Evolutionary conservation across 2,329 filamentous ascomycete species (phyloP).

Genomic region (Aspergillus japonicus): DNA sequence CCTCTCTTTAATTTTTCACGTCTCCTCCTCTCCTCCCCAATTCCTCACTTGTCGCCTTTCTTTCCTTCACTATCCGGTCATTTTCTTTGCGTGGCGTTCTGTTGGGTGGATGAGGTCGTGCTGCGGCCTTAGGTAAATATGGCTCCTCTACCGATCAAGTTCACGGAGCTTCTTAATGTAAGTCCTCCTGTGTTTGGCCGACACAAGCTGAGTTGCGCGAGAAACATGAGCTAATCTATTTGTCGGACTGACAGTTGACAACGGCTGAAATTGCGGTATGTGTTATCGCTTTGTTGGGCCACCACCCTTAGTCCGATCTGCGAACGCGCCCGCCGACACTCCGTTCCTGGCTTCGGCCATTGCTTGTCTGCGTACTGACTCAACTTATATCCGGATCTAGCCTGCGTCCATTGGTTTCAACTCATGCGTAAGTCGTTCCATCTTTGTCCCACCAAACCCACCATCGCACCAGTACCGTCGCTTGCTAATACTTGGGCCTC

Average conservation of each 20-base stretch:
- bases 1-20: slow-evolving; percentile 21
- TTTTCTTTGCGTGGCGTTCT: slow-evolving; percentile 39
- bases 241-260: slow-evolving; percentile 46
- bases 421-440: slow-evolving; percentile 66
- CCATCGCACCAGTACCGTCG: neutral
- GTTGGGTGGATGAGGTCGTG: slow-evolving; percentile 44
- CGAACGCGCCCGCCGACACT: slow-evolving; percentile 12
- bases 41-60: slow-evolving; percentile 18
- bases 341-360: neutral
- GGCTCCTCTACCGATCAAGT: slow-evolving; percentile 80
- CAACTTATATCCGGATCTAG: slow-evolving; percentile 45
- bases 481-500: slow-evolving; percentile 22
- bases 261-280: slow-evolving; percentile 55
- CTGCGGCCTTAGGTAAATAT: slow-evolving; percentile 48
- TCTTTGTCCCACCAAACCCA: neutral
- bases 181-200: slow-evolving; percentile 36
- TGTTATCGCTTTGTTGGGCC: slow-evolving; percentile 21
- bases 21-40: slow-evolving; percentile 10
- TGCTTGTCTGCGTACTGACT: slow-evolving; percentile 19
- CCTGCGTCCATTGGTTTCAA: slow-evolving; percentile 78
- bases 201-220: neutral
- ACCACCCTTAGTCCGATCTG: slow-evolving; percentile 9
- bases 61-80: slow-evolving; percentile 21
- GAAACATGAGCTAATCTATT: slow-evolving; percentile 33
- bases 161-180: slow-evolving; percentile 84